Evolutionary conservation across 371 early-diverging fungal species (phyloP).

Genomic region (Chytridium lagenaria): DNA sequence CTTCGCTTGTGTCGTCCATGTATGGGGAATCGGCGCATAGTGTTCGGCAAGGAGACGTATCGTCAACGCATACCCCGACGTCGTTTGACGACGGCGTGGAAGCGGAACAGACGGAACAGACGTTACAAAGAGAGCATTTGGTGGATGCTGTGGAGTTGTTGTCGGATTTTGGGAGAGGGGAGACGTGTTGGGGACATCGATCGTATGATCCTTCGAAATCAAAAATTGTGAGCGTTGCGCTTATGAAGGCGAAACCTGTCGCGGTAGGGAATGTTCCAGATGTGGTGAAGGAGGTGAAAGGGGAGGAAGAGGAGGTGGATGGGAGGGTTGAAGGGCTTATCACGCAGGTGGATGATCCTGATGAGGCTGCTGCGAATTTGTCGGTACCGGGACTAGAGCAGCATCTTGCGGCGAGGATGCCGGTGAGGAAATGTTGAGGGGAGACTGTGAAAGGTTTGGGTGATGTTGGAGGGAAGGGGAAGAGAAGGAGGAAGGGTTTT

Average conservation of each 20-base stretch:
- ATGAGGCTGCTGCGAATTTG: neutral
- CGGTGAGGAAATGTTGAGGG: slow-evolving; percentile 10
- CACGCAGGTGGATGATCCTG: neutral
- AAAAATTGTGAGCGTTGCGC: slow-evolving; percentile 3
- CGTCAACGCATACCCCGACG: too few relatives aligned
- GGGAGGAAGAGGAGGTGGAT: neutral
- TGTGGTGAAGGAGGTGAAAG: neutral
- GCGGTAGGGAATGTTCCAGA: neutral
- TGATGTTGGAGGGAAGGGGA: neutral
- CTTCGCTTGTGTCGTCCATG: neutral
- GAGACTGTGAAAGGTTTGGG: slow-evolving; percentile 1
- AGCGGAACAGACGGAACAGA: neutral
- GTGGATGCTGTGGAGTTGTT: slow-evolving; percentile 13
- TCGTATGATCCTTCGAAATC: neutral
- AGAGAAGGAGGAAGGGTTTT: too few relatives aligned
- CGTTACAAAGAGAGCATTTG: neutral
- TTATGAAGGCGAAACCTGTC: neutral
- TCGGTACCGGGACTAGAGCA: neutral
- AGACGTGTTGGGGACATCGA: neutral
- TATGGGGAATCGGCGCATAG: too few relatives aligned
- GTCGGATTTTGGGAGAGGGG: neutral
- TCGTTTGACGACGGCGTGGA: neutral
- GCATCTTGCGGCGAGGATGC: slow-evolving; percentile 9
- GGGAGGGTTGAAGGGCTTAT: neutral
- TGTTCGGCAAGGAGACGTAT: too few relatives aligned